Base-by-base conservation (phyloP, 805 yeast species). In the Metschnikowia santaceciliae region DNA sequence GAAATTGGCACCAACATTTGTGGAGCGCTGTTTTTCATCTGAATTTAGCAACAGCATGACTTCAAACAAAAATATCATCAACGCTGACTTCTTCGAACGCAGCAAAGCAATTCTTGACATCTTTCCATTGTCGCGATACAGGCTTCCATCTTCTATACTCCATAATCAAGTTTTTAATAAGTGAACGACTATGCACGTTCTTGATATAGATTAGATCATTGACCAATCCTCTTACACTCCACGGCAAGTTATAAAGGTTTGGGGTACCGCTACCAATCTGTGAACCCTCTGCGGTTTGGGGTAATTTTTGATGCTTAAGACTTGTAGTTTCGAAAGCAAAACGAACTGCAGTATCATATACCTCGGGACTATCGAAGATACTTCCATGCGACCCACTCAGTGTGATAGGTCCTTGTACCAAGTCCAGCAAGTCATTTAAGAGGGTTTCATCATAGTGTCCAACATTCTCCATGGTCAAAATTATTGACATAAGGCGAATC, bases 301-400 rank as follows among this genome's bases (percentile, higher is more conserved):
- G 50, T 32, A 15, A 22, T 30, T 50, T 53, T 30, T 46, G 51
- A 32, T 36, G 30, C 40, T 45, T 53, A 5, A 71, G 57, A 46
- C 58, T 62, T 15, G 77, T 74, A 8, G 77, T 71, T 46, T 72
- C 77, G 47, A 72, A 52, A 10, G 67, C 57, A 53, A 69, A 69
- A 36, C 57, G 58, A 11, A 74, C 59, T 2, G 70, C 72, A 3
- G 54, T 56, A 20, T 52, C 42, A 54, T 69, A 74, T 4, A 73
- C 61, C 19, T 58, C 52, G 5, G 56, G 49, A 35, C 67, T 61
- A 7, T 50, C 45, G 46, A 56, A 59, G 11, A 71, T 57, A 37
- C 57, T 60, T 37, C 70, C 65, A 54, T 69, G 75, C 3, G 70
- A 65, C 1, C 65, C 64, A 0, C 58, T 59, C 6, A 37, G 6